Evolutionary conservation across 257 asterid species (phyloP).

Genomic region (Scutellaria galericulata): DNA sequence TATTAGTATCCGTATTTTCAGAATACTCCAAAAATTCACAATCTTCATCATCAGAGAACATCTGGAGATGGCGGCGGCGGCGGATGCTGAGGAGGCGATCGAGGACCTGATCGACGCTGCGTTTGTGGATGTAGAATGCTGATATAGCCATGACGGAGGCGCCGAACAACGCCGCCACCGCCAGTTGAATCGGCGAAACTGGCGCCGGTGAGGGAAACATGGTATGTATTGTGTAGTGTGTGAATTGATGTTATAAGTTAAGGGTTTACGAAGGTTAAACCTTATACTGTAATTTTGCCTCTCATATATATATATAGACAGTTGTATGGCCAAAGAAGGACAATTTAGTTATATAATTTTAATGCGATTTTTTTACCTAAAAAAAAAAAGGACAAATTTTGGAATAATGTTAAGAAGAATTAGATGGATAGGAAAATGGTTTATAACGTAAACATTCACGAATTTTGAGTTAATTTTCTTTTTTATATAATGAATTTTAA

Average conservation of each 20-base stretch:
- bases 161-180: slow-evolving; percentile 87
- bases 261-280: slow-evolving; percentile 36
- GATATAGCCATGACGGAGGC: slow-evolving; percentile 92
- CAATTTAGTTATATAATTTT: not conserved
- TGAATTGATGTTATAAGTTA: slow-evolving; percentile 42
- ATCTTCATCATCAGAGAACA: slow-evolving; percentile 43
- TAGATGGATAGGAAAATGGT: too few species aligned
- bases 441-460: too few species aligned
- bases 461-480: too few species aligned
- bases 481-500: too few species aligned
- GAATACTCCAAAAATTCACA: slow-evolving; percentile 34
- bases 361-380: too few species aligned
- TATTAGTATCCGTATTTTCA: slow-evolving; percentile 27
- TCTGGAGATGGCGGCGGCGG: slow-evolving; percentile 42
- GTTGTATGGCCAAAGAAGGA: not conserved
- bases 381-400: too few species aligned
- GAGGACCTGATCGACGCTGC: slow-evolving; percentile 90
- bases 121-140: slow-evolving; percentile 86
- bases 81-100: slow-evolving; percentile 80
- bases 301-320: slow-evolving; percentile 16
- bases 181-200: slow-evolving; percentile 58
- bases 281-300: not conserved
- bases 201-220: slow-evolving; percentile 57
- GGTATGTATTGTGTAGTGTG: not conserved
- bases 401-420: too few species aligned